Evolutionary conservation across 163 green algal species (phyloP).

Genomic region (Chloromonas sp.): DNA sequence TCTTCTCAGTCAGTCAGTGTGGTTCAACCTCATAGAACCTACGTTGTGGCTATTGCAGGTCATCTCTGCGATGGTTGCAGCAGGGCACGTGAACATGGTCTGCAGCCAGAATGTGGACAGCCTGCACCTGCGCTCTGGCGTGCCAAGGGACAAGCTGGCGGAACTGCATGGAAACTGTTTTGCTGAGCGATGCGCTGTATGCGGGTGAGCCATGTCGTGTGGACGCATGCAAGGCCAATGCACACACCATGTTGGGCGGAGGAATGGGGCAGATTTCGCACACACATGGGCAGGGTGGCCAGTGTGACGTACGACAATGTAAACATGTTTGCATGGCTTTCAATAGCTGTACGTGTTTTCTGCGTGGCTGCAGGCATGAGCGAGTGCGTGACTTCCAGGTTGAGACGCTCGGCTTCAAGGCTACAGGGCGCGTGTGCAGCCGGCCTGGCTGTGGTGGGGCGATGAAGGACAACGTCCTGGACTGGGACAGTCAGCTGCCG

Average conservation of each 20-base stretch:
- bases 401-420: conserved; percentile 73
- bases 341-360: too few relatives aligned
- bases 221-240: neutral
- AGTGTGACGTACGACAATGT: too few relatives aligned
- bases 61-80: conserved; percentile 23
- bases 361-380: conserved; percentile 22
- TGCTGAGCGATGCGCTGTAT: conserved; percentile 67
- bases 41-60: conserved; percentile 14
- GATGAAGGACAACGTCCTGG: conserved; percentile 78
- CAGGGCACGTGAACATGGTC: conserved; percentile 63
- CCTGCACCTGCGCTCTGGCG: conserved; percentile 84
- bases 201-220: conserved; percentile 21
- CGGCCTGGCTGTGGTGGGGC: conserved; percentile 45
- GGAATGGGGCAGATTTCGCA: neutral
- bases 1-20: too few relatives aligned
- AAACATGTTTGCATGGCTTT: too few relatives aligned
- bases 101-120: conserved; percentile 93
- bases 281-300: neutral
- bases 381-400: conserved; percentile 93
- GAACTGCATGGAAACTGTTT: conserved; percentile 98
- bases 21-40: too few relatives aligned
- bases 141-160: conserved; percentile 64
- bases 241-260: neutral
- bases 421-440: conserved; percentile 66
- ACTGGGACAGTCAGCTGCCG: conserved; percentile 74